phyloP scores from a whole-genome alignment of 306 rosid genomes.

The Ormosia semicastrata region DNA sequence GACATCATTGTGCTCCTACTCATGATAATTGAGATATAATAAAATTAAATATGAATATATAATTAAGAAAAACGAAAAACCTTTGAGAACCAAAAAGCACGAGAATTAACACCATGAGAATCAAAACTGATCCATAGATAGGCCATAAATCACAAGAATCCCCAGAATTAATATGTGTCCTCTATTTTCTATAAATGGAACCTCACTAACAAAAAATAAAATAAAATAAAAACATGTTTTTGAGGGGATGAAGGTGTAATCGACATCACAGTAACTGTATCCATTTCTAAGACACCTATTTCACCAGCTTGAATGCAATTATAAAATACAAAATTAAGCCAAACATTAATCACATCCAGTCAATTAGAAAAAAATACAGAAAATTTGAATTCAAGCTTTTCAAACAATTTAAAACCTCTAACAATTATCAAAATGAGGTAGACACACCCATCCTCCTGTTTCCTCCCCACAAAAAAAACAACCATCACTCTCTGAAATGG shows the following conservation, averaged over 20 bases:
- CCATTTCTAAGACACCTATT: conserved; percentile 12
- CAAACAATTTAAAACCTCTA: conserved; percentile 1
- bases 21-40: not conserved
- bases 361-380: not conserved
- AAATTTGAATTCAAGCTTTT: not conserved
- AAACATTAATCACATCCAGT: conserved; percentile 10
- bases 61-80: not conserved
- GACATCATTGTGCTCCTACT: too few species aligned
- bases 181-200: not conserved
- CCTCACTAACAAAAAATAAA: not conserved
- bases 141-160: not conserved
- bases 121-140: not conserved
- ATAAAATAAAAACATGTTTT: not conserved
- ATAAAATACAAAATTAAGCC: not conserved
- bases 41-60: not conserved
- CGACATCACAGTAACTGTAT: not conserved
- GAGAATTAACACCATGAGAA: not conserved
- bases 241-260: not conserved
- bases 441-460: not conserved
- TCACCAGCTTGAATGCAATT: conserved; percentile 9
- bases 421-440: conserved; percentile 4
- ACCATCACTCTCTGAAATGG: not conserved
- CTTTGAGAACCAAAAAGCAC: conserved; percentile 1
- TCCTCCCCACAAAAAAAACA: not conserved
- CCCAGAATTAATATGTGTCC: not conserved